A percentile compares a stretch with the other conserved stretches of the same genome.
phyloP scores from a whole-genome alignment of 2,329 filamentous ascomycete genomes.

The Camptophora hylomeconis region DNA sequence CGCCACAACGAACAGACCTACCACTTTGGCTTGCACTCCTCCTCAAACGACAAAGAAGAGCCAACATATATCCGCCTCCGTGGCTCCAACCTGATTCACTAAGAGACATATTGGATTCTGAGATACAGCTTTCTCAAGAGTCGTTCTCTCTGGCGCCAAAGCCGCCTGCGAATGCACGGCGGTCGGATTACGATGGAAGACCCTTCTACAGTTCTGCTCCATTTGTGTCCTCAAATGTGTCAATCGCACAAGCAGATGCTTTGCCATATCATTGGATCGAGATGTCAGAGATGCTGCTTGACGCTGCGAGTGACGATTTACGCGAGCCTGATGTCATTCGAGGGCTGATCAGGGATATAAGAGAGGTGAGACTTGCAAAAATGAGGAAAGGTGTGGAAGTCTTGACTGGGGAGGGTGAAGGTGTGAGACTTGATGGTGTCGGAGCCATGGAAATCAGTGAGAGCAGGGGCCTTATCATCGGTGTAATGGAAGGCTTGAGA shows the following conservation, averaged over 20 bases:
- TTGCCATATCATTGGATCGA: slow-evolving; percentile 96
- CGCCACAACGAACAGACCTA: slow-evolving; percentile 64
- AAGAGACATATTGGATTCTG: slow-evolving; percentile 62
- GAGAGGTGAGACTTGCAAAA: slow-evolving; percentile 83
- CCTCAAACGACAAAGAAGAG: slow-evolving; percentile 84
- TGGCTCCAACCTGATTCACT: slow-evolving; percentile 76
- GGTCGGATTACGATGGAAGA: slow-evolving; percentile 27
- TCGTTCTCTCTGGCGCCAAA: slow-evolving; percentile 69
- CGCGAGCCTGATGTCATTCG: slow-evolving; percentile 60
- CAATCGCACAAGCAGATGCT: slow-evolving; percentile 51
- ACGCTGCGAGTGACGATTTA: slow-evolving; percentile 74
- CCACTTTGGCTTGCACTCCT: slow-evolving; percentile 93
- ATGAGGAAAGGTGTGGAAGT: slow-evolving; percentile 62
- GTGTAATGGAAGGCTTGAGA: slow-evolving; percentile 73
- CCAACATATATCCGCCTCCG: slow-evolving; percentile 79
- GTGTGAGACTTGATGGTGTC: slow-evolving; percentile 67
- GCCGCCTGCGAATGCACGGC: slow-evolving; percentile 16
- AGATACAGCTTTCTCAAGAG: slow-evolving; percentile 57
- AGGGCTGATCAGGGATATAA: slow-evolving; percentile 62
- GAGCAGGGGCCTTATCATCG: slow-evolving; percentile 67
- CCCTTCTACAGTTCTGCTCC: slow-evolving; percentile 47
- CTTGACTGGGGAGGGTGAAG: slow-evolving; percentile 56
- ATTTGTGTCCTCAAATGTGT: slow-evolving; percentile 64
- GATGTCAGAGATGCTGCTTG: slow-evolving; percentile 72
- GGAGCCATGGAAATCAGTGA: slow-evolving; percentile 90